These are phyloP conservation scores for Dioscorea alata DNA, from an alignment of 106 monocot genomes.

Conservation along the genomic window DNA sequence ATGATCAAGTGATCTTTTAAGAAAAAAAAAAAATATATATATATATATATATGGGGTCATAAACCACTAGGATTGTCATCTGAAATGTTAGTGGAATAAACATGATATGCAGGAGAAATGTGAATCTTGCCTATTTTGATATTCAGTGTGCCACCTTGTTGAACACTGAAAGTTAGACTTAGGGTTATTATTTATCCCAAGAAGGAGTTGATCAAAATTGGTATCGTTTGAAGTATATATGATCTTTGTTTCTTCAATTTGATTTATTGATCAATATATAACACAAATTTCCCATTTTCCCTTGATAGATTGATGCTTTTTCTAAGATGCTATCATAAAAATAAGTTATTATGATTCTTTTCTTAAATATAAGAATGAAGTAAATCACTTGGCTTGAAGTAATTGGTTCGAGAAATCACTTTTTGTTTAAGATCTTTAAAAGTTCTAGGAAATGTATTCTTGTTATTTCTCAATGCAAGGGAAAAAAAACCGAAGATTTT, in stretches of 20 bases:
- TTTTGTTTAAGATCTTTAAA: slow-evolving; percentile 15
- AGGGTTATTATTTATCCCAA: slow-evolving; percentile 24
- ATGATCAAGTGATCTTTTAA: slow-evolving; percentile 28
- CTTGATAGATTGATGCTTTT: slow-evolving; percentile 33
- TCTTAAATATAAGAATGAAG: neutral
- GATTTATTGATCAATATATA: slow-evolving; percentile 32
- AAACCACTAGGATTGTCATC: slow-evolving; percentile 28
- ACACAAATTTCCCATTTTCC: slow-evolving; percentile 31
- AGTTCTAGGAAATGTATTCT: slow-evolving; percentile 19
- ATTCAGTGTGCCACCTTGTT: slow-evolving; percentile 53
- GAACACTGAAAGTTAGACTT: slow-evolving; percentile 39
- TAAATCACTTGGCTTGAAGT: slow-evolving; percentile 21
- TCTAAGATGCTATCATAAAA: slow-evolving; percentile 17
- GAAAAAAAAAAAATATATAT: slow-evolving; percentile 24
- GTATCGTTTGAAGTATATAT: slow-evolving; percentile 43
- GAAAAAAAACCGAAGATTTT: slow-evolving; percentile 44
- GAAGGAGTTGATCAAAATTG: slow-evolving; percentile 37
- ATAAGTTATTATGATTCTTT: neutral
- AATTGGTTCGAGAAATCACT: slow-evolving; percentile 27
- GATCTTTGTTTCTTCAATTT: slow-evolving; percentile 62
- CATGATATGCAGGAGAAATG: slow-evolving; percentile 41
- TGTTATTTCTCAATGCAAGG: slow-evolving; percentile 56
- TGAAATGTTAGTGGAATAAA: slow-evolving; percentile 36
- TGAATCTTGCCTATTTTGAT: slow-evolving; percentile 33
- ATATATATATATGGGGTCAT: no score